Evolutionary conservation across 192 early-diverging fungal genomes (phyloP).

Genomic region (Chytriomyces confervae): DNA sequence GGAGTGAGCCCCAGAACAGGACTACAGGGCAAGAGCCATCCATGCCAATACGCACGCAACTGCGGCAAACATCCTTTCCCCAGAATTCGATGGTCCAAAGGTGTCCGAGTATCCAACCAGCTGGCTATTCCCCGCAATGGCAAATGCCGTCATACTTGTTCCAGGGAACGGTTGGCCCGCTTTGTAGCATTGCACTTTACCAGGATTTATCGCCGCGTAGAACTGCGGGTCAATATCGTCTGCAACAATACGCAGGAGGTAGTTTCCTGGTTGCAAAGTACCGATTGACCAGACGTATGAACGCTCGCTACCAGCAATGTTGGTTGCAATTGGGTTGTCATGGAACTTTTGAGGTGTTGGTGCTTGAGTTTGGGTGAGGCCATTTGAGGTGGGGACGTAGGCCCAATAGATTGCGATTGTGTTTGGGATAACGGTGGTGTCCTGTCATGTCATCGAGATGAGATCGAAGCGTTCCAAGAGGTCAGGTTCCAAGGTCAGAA

Average conservation of each 20-base stretch:
- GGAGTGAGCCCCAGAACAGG: too few species aligned
- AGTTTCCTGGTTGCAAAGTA: conserved; percentile 12
- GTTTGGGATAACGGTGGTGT: conserved; percentile 1
- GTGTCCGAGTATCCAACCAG: conserved; percentile 1
- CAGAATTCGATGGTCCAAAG: neutral
- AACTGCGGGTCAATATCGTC: conserved; percentile 22
- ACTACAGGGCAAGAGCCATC: too few species aligned
- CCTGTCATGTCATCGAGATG: neutral
- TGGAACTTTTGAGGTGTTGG: conserved; percentile 10
- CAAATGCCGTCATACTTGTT: conserved; percentile 1
- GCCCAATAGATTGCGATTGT: conserved; percentile 25
- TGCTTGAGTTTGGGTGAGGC: neutral
- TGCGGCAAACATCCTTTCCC: neutral
- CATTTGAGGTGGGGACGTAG: neutral
- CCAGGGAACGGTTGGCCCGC: conserved; percentile 16
- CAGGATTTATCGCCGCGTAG: conserved; percentile 13
- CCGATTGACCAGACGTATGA: conserved; percentile 8
- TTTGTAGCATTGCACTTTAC: conserved; percentile 18
- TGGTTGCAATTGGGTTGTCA: conserved; percentile 10
- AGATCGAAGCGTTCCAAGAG: neutral
- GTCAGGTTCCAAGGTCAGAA: neutral
- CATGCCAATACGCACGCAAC: neutral
- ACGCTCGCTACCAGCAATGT: conserved; percentile 3
- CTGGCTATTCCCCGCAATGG: conserved; percentile 20
- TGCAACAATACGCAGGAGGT: conserved; percentile 22